phyloP scores from a whole-genome alignment of 345 rosid species.

The Hibiscus mutabilis region DNA sequence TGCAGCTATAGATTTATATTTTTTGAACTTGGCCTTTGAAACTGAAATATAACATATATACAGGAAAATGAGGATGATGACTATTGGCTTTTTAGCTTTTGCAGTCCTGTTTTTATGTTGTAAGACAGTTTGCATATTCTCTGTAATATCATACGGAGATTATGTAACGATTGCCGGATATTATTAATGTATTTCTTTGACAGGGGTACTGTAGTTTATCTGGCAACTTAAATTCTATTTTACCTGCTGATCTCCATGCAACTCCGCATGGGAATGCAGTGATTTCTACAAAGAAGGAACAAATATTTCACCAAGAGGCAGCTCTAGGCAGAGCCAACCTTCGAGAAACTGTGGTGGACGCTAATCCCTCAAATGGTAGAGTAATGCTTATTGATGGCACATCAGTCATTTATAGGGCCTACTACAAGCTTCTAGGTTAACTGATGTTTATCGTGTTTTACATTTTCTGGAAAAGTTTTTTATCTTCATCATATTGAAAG shows the following conservation, averaged over 20 bases:
- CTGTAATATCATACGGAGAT: background rate
- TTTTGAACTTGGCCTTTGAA: background rate
- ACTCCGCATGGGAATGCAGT: constrained; percentile 20
- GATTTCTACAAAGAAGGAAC: constrained; percentile 28
- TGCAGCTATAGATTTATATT: background rate
- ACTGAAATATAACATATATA: background rate
- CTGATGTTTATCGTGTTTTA: background rate
- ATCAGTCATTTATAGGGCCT: constrained; percentile 84
- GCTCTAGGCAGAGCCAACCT: constrained; percentile 19
- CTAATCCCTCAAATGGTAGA: constrained; percentile 46
- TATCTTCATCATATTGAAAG: background rate
- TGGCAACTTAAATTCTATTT: constrained; percentile 18
- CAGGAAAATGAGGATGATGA: background rate
- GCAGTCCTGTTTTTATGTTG: background rate
- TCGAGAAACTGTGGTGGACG: constrained; percentile 32
- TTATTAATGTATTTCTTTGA: background rate
- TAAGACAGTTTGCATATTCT: background rate
- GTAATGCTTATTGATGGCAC: constrained; percentile 97
- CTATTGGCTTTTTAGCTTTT: background rate
- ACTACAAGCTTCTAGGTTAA: constrained; percentile 95
- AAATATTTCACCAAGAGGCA: constrained; percentile 16
- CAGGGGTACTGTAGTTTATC: constrained; percentile 49
- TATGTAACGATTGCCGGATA: background rate
- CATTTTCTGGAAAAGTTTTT: background rate
- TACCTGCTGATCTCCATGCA: constrained; percentile 26